A percentile compares a stretch with the other conserved stretches of the same genome.
phyloP scores from a whole-genome alignment of 768 basidiomycete genomes.

The Russula sp. region DNA sequence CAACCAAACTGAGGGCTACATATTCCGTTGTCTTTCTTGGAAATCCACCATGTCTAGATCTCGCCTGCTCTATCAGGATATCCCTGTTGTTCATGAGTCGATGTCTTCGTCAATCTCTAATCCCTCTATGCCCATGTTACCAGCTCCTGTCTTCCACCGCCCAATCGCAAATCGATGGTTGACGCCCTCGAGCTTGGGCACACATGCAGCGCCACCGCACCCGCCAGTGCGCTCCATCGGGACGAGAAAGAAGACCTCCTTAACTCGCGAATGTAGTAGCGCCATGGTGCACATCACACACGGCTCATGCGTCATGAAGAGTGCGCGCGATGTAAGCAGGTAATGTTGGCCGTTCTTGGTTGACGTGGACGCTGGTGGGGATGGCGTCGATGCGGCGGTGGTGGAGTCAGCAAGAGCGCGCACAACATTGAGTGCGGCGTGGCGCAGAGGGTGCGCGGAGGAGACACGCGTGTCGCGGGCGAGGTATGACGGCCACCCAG shows the following conservation, averaged over 20 bases:
- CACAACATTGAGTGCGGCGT: conserved; percentile 74
- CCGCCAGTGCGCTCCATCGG: conserved; percentile 79
- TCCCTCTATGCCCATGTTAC: conserved; percentile 10
- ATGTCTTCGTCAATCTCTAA: conserved; percentile 24
- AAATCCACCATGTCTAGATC: neutral
- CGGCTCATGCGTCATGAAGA: conserved; percentile 94
- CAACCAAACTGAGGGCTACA: conserved; percentile 15
- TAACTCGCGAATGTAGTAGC: conserved; percentile 87
- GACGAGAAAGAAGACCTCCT: conserved; percentile 69
- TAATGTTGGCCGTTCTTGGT: conserved; percentile 67
- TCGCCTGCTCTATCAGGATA: conserved; percentile 2
- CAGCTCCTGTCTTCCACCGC: conserved; percentile 44
- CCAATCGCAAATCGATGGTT: conserved; percentile 83
- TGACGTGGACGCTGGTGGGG: conserved; percentile 15
- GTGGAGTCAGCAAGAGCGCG: conserved; percentile 49
- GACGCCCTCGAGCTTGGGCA: conserved; percentile 76
- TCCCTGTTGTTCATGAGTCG: conserved; percentile 26
- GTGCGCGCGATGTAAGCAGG: conserved; percentile 72
- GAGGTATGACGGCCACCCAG: conserved; percentile 34
- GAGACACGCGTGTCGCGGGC: conserved; percentile 68
- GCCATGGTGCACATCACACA: conserved; percentile 99
- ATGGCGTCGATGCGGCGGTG: conserved; percentile 21
- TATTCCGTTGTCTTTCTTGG: neutral
- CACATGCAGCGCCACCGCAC: conserved; percentile 66
- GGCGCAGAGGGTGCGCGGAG: conserved; percentile 70